phyloP scores from a whole-genome alignment of 805 yeast genomes.

The Yamadazyma philogaea region DNA sequence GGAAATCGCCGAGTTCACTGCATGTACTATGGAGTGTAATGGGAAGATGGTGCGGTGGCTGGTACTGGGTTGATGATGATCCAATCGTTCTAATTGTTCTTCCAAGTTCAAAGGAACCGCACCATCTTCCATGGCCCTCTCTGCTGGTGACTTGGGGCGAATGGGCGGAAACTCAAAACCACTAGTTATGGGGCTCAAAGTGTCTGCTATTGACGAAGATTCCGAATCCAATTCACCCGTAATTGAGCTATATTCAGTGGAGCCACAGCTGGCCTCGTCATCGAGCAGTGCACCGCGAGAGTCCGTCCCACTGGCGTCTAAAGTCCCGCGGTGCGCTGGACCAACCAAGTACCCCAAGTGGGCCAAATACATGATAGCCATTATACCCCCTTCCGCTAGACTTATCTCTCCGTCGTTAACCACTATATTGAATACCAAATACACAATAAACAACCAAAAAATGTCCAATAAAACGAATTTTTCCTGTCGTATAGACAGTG shows the following conservation, averaged over 20 bases:
- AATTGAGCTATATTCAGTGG: not conserved
- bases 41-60: not conserved
- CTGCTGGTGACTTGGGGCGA: conserved; percentile 1
- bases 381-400: conserved; percentile 24
- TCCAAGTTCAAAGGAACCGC: conserved; percentile 13
- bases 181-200: not conserved
- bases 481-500: conserved; percentile 22
- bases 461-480: conserved; percentile 24
- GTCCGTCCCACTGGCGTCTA: conserved; percentile 1
- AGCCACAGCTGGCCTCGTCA: not conserved
- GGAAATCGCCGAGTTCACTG: not conserved
- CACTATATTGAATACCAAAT: conserved; percentile 25
- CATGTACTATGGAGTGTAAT: conserved; percentile 2
- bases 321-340: conserved; percentile 12
- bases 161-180: not conserved
- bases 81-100: conserved; percentile 10
- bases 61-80: not conserved
- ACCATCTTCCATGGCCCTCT: conserved; percentile 3
- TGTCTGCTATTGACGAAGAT: not conserved
- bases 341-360: conserved; percentile 24
- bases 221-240: not conserved
- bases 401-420: conserved; percentile 36
- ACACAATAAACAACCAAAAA: conserved; percentile 26
- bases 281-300: not conserved
- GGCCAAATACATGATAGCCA: conserved; percentile 22